phyloP scores from a whole-genome alignment of 495 filamentous ascomycete species.

The Symbiotaphrina buchneri region DNA sequence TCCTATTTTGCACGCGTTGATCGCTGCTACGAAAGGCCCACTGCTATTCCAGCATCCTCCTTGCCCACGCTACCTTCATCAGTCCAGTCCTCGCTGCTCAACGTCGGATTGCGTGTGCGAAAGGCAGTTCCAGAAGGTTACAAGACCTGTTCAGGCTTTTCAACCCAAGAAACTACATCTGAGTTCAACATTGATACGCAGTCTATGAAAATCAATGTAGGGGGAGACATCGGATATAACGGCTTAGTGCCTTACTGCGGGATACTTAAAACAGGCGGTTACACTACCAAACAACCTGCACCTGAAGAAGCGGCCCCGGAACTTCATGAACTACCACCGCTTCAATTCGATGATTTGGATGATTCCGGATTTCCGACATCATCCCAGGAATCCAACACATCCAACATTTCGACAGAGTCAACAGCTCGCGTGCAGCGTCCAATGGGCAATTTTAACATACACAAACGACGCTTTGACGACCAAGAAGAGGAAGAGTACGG shows the following conservation, averaged over 20 bases:
- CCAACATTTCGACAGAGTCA: not conserved
- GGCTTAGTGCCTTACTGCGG: slow-evolving; percentile 64
- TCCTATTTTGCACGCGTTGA: slow-evolving; percentile 13
- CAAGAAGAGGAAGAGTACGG: not conserved
- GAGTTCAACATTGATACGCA: too few relatives aligned
- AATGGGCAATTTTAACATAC: not conserved
- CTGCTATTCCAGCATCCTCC: slow-evolving; percentile 5
- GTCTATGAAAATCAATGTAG: not conserved
- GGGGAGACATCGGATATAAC: too few relatives aligned
- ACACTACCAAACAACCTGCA: slow-evolving; percentile 21
- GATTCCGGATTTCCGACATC: not conserved
- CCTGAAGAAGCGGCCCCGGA: too few relatives aligned
- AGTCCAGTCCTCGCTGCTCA: slow-evolving; percentile 58
- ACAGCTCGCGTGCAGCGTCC: not conserved
- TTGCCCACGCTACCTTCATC: slow-evolving; percentile 28
- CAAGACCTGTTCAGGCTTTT: slow-evolving; percentile 55
- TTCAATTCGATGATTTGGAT: not conserved
- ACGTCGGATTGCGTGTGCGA: slow-evolving; percentile 79
- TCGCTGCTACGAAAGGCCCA: too few relatives aligned
- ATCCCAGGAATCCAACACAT: not conserved
- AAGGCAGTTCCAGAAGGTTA: slow-evolving; percentile 85
- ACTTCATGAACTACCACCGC: too few relatives aligned
- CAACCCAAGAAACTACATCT: too few relatives aligned
- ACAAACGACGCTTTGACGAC: slow-evolving; percentile 2
- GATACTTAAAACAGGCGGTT: slow-evolving; percentile 37